Conservation (phyloP, 1,284 basidiomycete species). For the Tremellales sp. region DNA sequence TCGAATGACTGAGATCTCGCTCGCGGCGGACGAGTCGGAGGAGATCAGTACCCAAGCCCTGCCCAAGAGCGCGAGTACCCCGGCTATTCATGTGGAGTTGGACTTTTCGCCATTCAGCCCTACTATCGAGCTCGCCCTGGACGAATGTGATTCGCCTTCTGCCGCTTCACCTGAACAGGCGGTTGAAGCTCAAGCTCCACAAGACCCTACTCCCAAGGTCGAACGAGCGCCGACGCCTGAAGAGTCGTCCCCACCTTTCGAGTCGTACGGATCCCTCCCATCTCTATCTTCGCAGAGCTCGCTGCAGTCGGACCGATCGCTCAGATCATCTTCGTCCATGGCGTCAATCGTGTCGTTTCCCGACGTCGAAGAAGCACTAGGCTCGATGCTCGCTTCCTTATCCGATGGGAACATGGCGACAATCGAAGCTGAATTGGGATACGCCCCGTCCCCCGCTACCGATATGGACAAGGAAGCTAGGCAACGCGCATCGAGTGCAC, state of each 20-base stretch:
- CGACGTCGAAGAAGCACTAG: slow-evolving; percentile 38
- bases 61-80: slow-evolving; percentile 6
- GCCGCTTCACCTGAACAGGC: too few species aligned
- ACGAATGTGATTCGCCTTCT: background rate
- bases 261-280: slow-evolving; percentile 37
- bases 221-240: slow-evolving; percentile 16
- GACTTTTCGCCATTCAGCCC: slow-evolving; percentile 35
- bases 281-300: slow-evolving; percentile 29
- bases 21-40: slow-evolving; percentile 13
- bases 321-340: slow-evolving; percentile 15
- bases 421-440: background rate
- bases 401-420: slow-evolving; percentile 20
- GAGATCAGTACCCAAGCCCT: slow-evolving; percentile 26
- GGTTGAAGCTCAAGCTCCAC: too few species aligned
- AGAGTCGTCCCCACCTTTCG: slow-evolving; percentile 29
- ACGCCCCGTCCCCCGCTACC: background rate
- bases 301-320: slow-evolving; percentile 22
- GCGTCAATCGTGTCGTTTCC: slow-evolving; percentile 31
- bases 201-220: too few species aligned
- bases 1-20: slow-evolving; percentile 20
- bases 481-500: slow-evolving; percentile 2
- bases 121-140: slow-evolving; percentile 7
- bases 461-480: too few species aligned
- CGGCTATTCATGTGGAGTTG: slow-evolving; percentile 27
- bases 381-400: slow-evolving; percentile 34